These are phyloP conservation scores for Dactylis glomerata DNA, from an alignment of 176 grass and related monocot genomes.

Conservation along the genomic window DNA sequence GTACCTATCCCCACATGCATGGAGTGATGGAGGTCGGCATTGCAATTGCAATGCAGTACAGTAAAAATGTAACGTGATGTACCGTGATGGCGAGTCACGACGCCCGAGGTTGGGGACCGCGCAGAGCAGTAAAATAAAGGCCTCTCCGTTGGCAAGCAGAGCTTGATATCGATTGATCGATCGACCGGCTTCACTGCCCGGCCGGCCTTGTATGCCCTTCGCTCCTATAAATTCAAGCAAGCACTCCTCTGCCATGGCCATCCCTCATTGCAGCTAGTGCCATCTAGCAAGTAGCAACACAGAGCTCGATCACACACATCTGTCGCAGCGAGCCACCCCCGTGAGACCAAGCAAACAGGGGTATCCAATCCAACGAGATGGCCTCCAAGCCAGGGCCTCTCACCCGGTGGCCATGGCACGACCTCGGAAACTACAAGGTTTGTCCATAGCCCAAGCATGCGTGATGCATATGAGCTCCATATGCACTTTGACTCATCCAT, in stretches of 20 bases:
- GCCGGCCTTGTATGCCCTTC: too few species aligned
- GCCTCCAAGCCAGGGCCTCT: slow-evolving; percentile 41
- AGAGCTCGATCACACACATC: not conserved
- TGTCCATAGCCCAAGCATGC: not conserved
- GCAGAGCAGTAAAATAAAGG: not conserved
- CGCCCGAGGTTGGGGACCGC: too few species aligned
- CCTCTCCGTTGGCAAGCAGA: not conserved
- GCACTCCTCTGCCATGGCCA: not conserved
- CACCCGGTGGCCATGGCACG: slow-evolving; percentile 52
- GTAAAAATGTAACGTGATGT: not conserved
- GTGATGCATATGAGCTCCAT: too few species aligned
- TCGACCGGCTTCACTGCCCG: not conserved
- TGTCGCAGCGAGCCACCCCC: not conserved
- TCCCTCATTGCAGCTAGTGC: not conserved
- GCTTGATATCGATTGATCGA: too few species aligned
- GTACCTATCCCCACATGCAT: not conserved
- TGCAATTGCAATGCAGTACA: not conserved
- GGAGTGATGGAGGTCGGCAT: not conserved
- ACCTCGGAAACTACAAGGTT: slow-evolving; percentile 47
- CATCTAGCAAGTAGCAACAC: not conserved
- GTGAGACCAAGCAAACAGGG: not conserved
- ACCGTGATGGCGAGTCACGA: not conserved
- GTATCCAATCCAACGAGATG: not conserved
- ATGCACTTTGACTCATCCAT: not conserved
- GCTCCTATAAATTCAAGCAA: not conserved